A percentile compares a stretch with the other conserved stretches of the same genome.
Conservation (phyloP, 176 grass and related monocot species). For the Thinopyrum elongatum region DNA sequence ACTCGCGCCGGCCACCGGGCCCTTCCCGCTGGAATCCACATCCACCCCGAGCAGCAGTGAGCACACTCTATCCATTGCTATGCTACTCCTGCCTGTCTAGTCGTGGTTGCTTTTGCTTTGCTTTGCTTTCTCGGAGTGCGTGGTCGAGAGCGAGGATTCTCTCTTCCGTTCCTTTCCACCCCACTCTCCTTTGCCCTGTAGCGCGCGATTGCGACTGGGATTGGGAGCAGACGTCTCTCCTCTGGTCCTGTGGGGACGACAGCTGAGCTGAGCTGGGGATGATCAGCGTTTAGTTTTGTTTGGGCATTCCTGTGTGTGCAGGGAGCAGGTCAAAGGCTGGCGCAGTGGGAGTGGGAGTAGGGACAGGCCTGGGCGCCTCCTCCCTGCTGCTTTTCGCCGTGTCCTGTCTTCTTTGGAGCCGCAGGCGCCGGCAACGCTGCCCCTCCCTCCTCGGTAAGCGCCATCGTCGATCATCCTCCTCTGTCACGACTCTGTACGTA, state of each 20-base stretch:
- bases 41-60: constrained; percentile 35
- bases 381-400: constrained; percentile 65
- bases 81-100: neutral
- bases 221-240: neutral
- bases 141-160: neutral
- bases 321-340: constrained; percentile 60
- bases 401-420: constrained; percentile 56
- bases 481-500: too few relatives aligned
- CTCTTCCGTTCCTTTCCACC: neutral
- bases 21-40: constrained; percentile 65
- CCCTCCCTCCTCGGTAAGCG: neutral
- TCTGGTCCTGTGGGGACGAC: too few relatives aligned
- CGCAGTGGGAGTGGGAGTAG: constrained; percentile 57
- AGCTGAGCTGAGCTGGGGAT: constrained; percentile 17
- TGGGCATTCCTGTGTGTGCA: neutral
- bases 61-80: neutral
- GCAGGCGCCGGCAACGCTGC: constrained; percentile 43
- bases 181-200: constrained; percentile 2
- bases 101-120: neutral
- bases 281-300: constrained; percentile 20
- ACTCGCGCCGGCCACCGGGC: constrained; percentile 41
- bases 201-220: neutral
- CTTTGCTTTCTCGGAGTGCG: constrained; percentile 13
- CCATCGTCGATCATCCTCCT: too few relatives aligned
- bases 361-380: constrained; percentile 66